phyloP scores from a whole-genome alignment of 805 yeast genomes.

The Kuraishia ogatae region DNA sequence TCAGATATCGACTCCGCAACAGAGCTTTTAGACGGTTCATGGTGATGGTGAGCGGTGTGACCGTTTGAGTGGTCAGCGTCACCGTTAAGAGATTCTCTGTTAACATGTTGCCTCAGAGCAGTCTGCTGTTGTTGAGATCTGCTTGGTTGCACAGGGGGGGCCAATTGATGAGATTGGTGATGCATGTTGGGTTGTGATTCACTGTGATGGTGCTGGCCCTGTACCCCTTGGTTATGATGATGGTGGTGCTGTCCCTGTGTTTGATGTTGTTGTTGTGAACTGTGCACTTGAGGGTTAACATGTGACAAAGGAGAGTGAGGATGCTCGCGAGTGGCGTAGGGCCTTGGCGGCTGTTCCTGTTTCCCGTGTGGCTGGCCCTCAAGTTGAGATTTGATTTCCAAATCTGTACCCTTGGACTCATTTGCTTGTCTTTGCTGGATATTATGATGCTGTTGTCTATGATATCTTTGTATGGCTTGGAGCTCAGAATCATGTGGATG shows the following conservation, averaged over 20 bases:
- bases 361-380: too few species aligned
- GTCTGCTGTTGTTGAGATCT: too few species aligned
- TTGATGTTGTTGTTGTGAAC: background rate
- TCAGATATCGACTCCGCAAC: background rate
- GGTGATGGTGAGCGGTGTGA: background rate
- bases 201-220: too few species aligned
- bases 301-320: background rate
- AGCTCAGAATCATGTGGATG: background rate
- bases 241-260: background rate
- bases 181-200: too few species aligned
- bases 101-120: too few species aligned
- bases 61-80: background rate
- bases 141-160: background rate
- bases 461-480: background rate
- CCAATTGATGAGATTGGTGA: background rate
- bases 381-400: background rate
- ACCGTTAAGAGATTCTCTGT: too few species aligned
- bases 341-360: background rate
- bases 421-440: background rate
- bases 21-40: background rate
- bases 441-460: slow-evolving; percentile 1
- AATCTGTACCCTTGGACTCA: background rate
- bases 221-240: too few species aligned
- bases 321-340: background rate
- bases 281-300: background rate